Evolutionary conservation across 306 rosid species (phyloP), one percentile per base, ranked within the genome.

Genomic region (Lotus japonicus): DNA sequence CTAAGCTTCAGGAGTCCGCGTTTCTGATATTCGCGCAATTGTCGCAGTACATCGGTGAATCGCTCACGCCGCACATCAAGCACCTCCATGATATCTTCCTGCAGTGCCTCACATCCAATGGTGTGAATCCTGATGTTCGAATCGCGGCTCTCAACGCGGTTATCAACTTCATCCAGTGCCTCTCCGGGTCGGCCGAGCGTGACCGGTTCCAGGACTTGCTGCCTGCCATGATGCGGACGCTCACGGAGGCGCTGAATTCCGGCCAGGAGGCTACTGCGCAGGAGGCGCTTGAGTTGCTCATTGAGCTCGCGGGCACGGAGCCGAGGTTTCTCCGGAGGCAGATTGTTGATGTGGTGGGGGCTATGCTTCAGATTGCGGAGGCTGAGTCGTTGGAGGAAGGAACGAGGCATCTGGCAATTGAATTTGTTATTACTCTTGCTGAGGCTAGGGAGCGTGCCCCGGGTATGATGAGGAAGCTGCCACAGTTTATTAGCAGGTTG

Each of bases 401-500:
- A 42, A 89, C 98, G 0, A 67, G 98, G 58, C 98, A 92, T 55
- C 73, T 92, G 89, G 97, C 98, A 3, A 86, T 92, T 18, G 98
- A 92, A 84, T 92, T 92, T 49, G 98, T 92, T 21, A 89, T 92
- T 49, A 89, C 98, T 1, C 88, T 92, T 0, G 97, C 98, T 0
- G 98, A 92, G 88, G 98, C 98, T 0, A 89, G 98, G 64, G 97
- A 92, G 77, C 79, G 98, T 0, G 98, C 98, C 0, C 98, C 98
- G 0, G 98, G 98, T 28, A 92, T 92, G 98, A 89, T 92, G 98
- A 83, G 98, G 81, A 92, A 92, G 80, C 69, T 92, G 82, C 98
- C 98, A 0, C 98, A 89, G 80, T 92, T 92, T 64, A 92, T 92
- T 42, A 89, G 95, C 75, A 76, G 96, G 44, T 57, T 92, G 81